phyloP scores from a whole-genome alignment of 192 early-diverging fungal genomes.

The Geranomyces michiganensis region DNA sequence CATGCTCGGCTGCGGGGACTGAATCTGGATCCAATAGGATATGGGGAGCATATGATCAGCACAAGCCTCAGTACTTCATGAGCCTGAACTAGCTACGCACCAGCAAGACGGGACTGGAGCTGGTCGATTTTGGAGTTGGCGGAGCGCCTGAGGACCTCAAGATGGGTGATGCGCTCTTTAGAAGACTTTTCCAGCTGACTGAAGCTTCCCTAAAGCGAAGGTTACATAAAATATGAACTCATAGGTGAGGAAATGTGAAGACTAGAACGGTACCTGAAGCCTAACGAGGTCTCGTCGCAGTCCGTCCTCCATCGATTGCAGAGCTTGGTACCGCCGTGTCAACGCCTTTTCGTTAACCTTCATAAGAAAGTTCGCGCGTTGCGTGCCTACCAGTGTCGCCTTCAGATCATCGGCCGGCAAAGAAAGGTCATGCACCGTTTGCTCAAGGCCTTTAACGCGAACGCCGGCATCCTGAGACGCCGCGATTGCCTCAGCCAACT shows the following conservation, averaged over 20 bases:
- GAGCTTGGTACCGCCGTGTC: conserved; percentile 40
- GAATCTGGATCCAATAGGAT: conserved; percentile 37
- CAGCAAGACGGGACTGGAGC: conserved; percentile 6
- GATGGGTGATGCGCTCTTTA: conserved; percentile 37
- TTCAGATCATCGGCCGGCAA: conserved; percentile 31
- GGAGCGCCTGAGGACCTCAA: conserved; percentile 33
- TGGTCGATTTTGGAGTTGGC: conserved; percentile 3
- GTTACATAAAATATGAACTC: too few species aligned
- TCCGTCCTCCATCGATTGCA: conserved; percentile 34
- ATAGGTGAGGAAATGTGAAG: too few species aligned
- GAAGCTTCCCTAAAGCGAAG: too few species aligned
- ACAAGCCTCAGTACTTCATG: background rate
- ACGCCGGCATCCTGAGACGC: conserved; percentile 14
- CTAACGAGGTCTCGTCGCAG: conserved; percentile 42
- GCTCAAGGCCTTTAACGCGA: conserved; percentile 26
- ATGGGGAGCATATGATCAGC: background rate
- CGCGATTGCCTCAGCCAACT: conserved; percentile 18
- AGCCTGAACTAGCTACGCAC: background rate
- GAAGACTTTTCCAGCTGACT: conserved; percentile 39
- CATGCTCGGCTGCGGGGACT: conserved; percentile 38
- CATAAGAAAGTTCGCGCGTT: conserved; percentile 43
- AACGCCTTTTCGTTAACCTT: conserved; percentile 48
- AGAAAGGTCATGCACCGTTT: background rate
- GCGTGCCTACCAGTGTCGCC: conserved; percentile 37
- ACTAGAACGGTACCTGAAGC: conserved; percentile 38